Conservation (phyloP, 108 stramenopile genomes). For the Nitzschia palea region DNA sequence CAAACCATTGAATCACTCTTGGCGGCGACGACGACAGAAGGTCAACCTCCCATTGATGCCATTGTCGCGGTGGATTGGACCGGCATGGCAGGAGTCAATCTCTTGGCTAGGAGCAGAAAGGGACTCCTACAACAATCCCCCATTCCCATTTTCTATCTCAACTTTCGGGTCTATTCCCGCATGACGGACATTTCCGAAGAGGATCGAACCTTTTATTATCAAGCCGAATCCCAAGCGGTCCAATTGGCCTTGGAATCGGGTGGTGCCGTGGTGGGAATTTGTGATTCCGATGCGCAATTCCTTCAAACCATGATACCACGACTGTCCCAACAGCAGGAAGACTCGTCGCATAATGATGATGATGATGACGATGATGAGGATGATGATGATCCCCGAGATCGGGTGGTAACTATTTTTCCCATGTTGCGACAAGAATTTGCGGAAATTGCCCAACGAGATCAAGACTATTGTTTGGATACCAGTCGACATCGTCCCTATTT, state of each 20-base stretch:
- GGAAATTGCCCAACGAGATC: not conserved
- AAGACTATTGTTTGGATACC: not conserved
- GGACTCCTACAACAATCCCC: too few relatives aligned
- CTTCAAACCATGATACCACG: slow-evolving; percentile 4
- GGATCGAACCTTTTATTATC: not conserved
- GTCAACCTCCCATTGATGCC: slow-evolving; percentile 4
- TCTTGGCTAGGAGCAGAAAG: too few relatives aligned
- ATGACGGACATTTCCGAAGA: not conserved
- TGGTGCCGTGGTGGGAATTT: slow-evolving; percentile 38
- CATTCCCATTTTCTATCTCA: slow-evolving; percentile 35
- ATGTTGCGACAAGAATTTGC: slow-evolving; percentile 1
- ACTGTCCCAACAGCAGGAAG: not conserved
- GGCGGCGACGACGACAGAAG: not conserved
- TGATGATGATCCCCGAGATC: too few relatives aligned
- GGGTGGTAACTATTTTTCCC: slow-evolving; percentile 2
- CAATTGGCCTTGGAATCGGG: slow-evolving; percentile 41
- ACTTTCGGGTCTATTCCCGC: slow-evolving; percentile 45
- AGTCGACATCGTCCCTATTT: not conserved
- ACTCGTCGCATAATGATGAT: too few relatives aligned
- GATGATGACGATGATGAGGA: too few relatives aligned
- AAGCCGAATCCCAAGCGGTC: slow-evolving; percentile 25
- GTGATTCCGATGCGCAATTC: slow-evolving; percentile 28
- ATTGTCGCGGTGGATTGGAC: slow-evolving; percentile 42
- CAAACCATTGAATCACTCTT: not conserved
- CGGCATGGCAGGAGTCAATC: slow-evolving; percentile 26